A percentile compares a stretch with the other conserved stretches of the same genome.
Evolutionary conservation across 345 rosid genomes (phyloP).

Genomic region (Salix arbutifolia): DNA sequence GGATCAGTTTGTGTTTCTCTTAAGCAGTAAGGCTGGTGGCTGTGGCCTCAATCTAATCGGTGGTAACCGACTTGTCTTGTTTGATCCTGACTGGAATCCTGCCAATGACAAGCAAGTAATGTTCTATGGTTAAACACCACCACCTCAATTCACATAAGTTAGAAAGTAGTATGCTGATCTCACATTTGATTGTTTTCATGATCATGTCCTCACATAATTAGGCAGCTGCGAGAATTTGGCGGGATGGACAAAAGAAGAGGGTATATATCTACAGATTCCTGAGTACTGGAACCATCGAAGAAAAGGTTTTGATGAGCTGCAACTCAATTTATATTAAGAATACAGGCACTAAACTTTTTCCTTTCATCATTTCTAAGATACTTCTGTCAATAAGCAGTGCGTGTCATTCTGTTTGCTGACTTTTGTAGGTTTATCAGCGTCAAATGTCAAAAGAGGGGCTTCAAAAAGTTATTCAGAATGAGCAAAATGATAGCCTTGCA

Average conservation of each 20-base stretch:
- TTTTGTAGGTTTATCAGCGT: constrained; percentile 86
- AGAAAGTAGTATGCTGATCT: constrained; percentile 6
- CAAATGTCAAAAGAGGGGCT: constrained; percentile 99
- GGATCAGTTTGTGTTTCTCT: constrained; percentile 95
- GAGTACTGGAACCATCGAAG: constrained; percentile 97
- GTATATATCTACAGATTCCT: constrained; percentile 91
- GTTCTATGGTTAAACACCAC: constrained; percentile 4
- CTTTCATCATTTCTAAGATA: not conserved
- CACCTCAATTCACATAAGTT: not conserved
- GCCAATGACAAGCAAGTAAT: constrained; percentile 98
- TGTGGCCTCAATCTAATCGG: constrained; percentile 97
- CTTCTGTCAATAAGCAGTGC: not conserved
- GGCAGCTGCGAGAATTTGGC: constrained; percentile 99
- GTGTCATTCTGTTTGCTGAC: constrained; percentile 1
- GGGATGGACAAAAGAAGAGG: constrained; percentile 99
- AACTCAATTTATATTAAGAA: not conserved
- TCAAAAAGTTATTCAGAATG: constrained; percentile 86
- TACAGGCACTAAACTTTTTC: not conserved
- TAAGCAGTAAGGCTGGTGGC: constrained; percentile 99
- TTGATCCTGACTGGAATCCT: constrained; percentile 99
- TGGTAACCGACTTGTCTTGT: constrained; percentile 86
- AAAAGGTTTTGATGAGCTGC: constrained; percentile 56
- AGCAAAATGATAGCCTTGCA: constrained; percentile 41
- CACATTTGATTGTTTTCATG: constrained; percentile 19
- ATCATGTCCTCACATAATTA: constrained; percentile 24